These are phyloP conservation scores for Orbilia oligospora DNA, from an alignment of 2,329 filamentous ascomycete species.

Conservation along the genomic window DNA sequence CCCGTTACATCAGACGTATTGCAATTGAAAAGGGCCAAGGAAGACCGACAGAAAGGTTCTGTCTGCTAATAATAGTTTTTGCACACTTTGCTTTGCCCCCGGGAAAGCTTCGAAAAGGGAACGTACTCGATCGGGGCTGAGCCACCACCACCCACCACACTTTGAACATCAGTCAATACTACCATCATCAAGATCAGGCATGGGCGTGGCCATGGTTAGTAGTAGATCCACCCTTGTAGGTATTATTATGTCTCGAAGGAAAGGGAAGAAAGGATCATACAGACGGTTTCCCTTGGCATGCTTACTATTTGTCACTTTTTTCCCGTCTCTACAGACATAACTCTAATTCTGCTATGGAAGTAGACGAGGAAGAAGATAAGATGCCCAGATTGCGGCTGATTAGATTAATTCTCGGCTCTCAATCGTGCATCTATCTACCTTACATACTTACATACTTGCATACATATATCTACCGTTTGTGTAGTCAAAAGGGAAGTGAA, in stretches of 20 bases:
- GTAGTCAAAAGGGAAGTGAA: background rate
- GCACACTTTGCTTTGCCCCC: background rate
- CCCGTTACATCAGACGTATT: constrained; percentile 1
- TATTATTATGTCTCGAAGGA: background rate
- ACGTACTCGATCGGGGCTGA: constrained; percentile 4
- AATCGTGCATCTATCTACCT: background rate
- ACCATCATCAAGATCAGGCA: background rate
- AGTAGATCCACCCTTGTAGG: background rate
- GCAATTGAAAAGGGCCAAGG: too few species aligned
- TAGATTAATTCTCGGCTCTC: constrained; percentile 7
- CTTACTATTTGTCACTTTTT: constrained; percentile 40
- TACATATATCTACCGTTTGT: background rate
- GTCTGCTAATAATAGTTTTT: constrained; percentile 25
- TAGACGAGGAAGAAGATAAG: constrained; percentile 8
- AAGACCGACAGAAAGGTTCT: constrained; percentile 29
- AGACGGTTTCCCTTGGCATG: constrained; percentile 4
- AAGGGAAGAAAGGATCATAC: background rate
- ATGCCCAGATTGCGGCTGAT: constrained; percentile 32
- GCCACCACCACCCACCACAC: background rate
- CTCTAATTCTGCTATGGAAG: background rate
- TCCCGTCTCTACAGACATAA: too few species aligned
- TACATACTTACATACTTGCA: background rate
- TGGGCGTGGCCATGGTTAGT: background rate
- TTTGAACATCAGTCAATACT: too few species aligned
- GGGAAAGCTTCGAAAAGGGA: constrained; percentile 5